A percentile compares a stretch with the other conserved stretches of the same genome.
These are phyloP conservation scores for Phlebiopsis flavidoalba DNA, from an alignment of 768 basidiomycete genomes.

Conservation along the genomic window DNA sequence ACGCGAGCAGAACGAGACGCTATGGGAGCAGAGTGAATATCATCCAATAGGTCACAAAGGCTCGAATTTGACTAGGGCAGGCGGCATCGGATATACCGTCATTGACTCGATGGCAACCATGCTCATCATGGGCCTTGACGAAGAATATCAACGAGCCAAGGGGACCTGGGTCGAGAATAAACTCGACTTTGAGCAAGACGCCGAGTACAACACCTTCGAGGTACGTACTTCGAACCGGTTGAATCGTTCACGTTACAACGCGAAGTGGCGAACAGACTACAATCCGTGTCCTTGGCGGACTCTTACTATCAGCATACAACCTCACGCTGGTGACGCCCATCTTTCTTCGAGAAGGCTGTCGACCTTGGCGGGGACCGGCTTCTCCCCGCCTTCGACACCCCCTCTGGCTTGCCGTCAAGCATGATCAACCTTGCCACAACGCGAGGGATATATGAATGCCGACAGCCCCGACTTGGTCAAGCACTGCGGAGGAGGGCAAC, in stretches of 20 bases:
- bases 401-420: constrained; percentile 77
- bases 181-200: constrained; percentile 74
- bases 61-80: constrained; percentile 70
- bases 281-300: constrained; percentile 90
- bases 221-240: constrained; percentile 34
- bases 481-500: constrained; percentile 87
- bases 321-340: constrained; percentile 66
- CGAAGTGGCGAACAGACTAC: constrained; percentile 55
- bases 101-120: constrained; percentile 86
- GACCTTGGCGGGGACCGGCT: constrained; percentile 84
- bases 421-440: constrained; percentile 65
- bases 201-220: constrained; percentile 85
- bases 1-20: constrained; percentile 68
- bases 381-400: constrained; percentile 76
- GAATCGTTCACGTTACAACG: not conserved
- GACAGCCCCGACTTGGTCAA: constrained; percentile 61
- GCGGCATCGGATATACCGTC: constrained; percentile 84
- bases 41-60: constrained; percentile 77
- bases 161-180: constrained; percentile 72
- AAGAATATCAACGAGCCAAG: constrained; percentile 75
- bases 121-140: constrained; percentile 75
- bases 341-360: constrained; percentile 68
- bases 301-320: constrained; percentile 79
- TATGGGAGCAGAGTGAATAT: constrained; percentile 89
- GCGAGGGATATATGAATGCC: constrained; percentile 52